Base-by-base conservation (phyloP, 2,329 filamentous ascomycete genomes). In the Didymella segeticola region DNA sequence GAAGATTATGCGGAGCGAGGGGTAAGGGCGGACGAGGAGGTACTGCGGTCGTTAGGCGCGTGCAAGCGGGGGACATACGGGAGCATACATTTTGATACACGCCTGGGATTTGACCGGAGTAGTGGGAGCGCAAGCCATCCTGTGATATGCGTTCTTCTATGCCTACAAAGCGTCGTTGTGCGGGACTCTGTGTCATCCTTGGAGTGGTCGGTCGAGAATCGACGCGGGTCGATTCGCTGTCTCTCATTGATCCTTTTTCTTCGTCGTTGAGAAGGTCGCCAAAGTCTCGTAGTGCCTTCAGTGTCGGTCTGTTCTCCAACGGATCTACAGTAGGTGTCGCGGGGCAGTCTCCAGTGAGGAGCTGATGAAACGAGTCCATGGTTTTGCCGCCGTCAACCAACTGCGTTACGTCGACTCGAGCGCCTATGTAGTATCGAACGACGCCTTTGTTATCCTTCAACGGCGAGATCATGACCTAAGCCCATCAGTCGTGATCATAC, bases 381-480 rank as follows among this genome's bases (percentile, higher is more conserved):
- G 86, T 86, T 2, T 82, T 80, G 54, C 82, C 86, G 33, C 87
- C 84, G 62, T 86, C 87, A n/a, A 85, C 81, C 0, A 90, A 76
- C 3, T 86, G 84, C 2, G 84, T 88, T 5, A 90, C 80, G 55
- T 90, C 88, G 17, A 90, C 83, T 66, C 90, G 87, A 1, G 86
- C 86, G n/a, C 88, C 88, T 39, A 90, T 83, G 63, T 84, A 84
- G 67, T 90, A 90, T 22, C 87, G 80, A 1, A 88, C 79, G 0
- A 78, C 77, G 2, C 88, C 88, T 22, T 82, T 80, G 53, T 82
- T 86, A 64, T 90, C 88, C 61, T 84, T 83, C 0, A 91, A 74
- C 0, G 88, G 88, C 1, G 87, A 84, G 4, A 85, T 82, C 84
- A 89, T 88, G 14, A 62, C 51, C 60, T 62, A 14, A 2, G 2